These are phyloP conservation scores for Penicillium chermesinum DNA, from an alignment of 495 filamentous ascomycete genomes.

Conservation along the genomic window DNA sequence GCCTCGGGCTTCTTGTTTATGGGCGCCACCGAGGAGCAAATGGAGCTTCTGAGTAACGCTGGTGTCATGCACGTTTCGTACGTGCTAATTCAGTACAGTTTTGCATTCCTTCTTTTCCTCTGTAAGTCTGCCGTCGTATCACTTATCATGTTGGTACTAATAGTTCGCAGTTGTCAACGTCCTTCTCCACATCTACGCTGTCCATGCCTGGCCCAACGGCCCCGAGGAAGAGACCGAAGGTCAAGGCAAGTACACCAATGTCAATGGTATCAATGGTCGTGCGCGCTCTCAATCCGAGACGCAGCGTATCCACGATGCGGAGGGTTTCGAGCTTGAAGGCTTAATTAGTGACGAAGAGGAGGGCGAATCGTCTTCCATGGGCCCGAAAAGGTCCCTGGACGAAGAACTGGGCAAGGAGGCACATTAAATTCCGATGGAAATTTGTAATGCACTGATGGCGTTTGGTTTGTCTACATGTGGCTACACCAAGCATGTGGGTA, in stretches of 20 bases:
- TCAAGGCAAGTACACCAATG: conserved; percentile 16
- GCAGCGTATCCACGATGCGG: conserved; percentile 62
- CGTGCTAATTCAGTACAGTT: conserved; percentile 81
- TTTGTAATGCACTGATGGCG: conserved; percentile 2
- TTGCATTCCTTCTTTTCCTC: conserved; percentile 86
- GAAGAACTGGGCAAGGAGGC: conserved; percentile 37
- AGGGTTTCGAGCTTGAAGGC: conserved; percentile 87
- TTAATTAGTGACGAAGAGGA: conserved; percentile 76
- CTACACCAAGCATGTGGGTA: neutral
- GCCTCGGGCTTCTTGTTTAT: conserved; percentile 96
- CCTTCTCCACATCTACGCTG: conserved; percentile 77
- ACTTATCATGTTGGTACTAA: neutral
- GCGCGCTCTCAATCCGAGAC: conserved; percentile 40
- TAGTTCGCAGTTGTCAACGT: conserved; percentile 59
- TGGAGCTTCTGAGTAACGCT: conserved; percentile 64
- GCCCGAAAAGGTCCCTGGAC: conserved; percentile 29
- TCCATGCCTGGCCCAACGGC: conserved; percentile 49
- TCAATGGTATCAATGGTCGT: conserved; percentile 51
- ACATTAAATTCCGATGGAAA: neutral
- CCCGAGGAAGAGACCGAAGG: conserved; percentile 23
- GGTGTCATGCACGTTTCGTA: conserved; percentile 87
- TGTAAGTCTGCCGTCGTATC: conserved; percentile 43
- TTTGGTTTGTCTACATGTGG: neutral
- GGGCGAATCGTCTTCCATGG: conserved; percentile 24
- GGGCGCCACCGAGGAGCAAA: conserved; percentile 95